Conservation (phyloP, 352 stramenopile species). For the Globisporangium recalcitrans region DNA sequence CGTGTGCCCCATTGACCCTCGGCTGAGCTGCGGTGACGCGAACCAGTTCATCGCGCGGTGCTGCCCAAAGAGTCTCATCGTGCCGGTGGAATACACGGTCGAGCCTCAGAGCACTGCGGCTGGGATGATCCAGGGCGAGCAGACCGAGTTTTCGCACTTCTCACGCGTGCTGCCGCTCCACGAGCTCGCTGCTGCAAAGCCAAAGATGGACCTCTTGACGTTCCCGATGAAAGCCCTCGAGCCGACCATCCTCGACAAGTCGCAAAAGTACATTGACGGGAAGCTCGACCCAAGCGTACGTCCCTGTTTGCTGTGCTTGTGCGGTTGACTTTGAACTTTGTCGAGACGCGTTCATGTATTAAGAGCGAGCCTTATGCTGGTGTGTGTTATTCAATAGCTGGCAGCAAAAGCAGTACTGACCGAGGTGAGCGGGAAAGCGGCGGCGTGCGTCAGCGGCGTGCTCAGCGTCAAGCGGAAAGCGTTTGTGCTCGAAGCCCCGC, state of each 20-base stretch:
- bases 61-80: conserved; percentile 57
- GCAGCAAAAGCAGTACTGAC: conserved; percentile 53
- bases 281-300: conserved; percentile 62
- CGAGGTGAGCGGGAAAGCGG: conserved; percentile 67
- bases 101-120: conserved; percentile 11
- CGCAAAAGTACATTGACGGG: conserved; percentile 83
- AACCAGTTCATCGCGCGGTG: conserved; percentile 85
- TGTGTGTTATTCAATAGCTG: conserved; percentile 24
- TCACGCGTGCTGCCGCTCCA: conserved; percentile 65
- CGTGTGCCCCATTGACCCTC: conserved; percentile 66
- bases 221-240: conserved; percentile 67
- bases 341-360: no score
- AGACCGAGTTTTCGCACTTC: conserved; percentile 55
- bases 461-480: conserved; percentile 52
- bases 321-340: background rate
- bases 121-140: conserved; percentile 12
- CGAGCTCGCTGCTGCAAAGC: conserved; percentile 61
- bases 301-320: background rate
- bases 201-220: conserved; percentile 67
- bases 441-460: conserved; percentile 49
- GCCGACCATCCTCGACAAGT: conserved; percentile 62
- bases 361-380: background rate
- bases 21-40: conserved; percentile 76
- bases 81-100: conserved; percentile 58
- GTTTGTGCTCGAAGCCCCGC: conserved; percentile 45